Evolutionary conservation across 2,329 filamentous ascomycete genomes (phyloP), one percentile per base, ranked within the genome.

Genomic region (Epichloe amarillans): DNA sequence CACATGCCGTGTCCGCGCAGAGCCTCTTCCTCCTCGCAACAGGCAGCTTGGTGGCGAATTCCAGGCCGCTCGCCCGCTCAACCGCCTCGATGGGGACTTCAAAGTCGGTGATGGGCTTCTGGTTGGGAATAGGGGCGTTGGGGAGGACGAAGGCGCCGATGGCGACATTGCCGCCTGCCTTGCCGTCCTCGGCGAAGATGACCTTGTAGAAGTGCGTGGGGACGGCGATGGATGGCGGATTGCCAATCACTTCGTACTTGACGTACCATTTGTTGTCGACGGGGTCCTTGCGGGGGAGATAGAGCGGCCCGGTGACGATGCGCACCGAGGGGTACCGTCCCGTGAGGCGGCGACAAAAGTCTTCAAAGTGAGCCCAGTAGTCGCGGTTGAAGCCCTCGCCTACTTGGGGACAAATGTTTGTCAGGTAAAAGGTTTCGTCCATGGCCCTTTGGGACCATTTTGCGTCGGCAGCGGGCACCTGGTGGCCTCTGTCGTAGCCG

Each of bases 151-250:
- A 98, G 7, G 93, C 93, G 44, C 88, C 93, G 37, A 98, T 72
- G 35, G 89, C 88, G 36, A 98, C 93, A 56, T 84, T 84, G 17
- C 87, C 86, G 26, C 75, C 75, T 10, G 63, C 68, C 1, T 68
- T 71, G 3, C 85, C 86, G 62, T 95, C 88, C 70, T 98, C 93
- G 26, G 88, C 93, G 62, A 93, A 95, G 60, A 98, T 93, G 62
- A 98, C 88, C 74, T 98, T 98, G 79, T 95, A 98, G 72, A 98
- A 98, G 68, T 98, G 93, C 21, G 93, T 98, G 3, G 93, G 93
- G 49, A 98, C 93, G 26, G 93, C 90, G 50, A 98, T 86, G 61
- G 89, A 94, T 7, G 93, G 91, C 57, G 93, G 93, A 64, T 76
- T 85, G 39, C 93, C 93, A 60, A 98, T 95, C 53, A 98, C 85